Conservation (phyloP, 768 basidiomycete genomes). For the Agaricus bisporus region DNA sequence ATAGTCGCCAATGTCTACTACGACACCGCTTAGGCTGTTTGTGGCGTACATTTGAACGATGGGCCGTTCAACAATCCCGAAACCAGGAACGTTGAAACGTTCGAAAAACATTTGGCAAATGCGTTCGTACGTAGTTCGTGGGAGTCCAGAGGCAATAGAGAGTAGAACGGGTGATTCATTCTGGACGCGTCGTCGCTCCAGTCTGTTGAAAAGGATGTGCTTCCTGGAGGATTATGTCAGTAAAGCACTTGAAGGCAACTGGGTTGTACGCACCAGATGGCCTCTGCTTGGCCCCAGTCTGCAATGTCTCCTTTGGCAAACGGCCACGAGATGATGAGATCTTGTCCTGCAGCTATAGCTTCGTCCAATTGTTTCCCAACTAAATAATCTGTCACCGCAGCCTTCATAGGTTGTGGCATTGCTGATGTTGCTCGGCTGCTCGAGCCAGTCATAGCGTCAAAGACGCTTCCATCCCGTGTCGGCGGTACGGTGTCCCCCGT, state of each 20-base stretch:
- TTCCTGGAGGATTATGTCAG: conserved; percentile 50
- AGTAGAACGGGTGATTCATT: conserved; percentile 86
- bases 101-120: conserved; percentile 87
- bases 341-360: conserved; percentile 67
- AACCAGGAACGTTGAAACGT: conserved; percentile 83
- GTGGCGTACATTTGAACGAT: conserved; percentile 80
- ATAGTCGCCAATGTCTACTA: conserved; percentile 77
- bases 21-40: conserved; percentile 63
- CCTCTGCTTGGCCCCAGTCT: conserved; percentile 85
- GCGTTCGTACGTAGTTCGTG: conserved; percentile 62
- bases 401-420: conserved; percentile 35
- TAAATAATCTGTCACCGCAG: conserved; percentile 70
- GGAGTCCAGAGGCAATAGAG: conserved; percentile 58
- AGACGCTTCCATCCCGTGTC: conserved; percentile 15
- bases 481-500: conserved; percentile 21
- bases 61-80: conserved; percentile 77
- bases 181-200: conserved; percentile 74
- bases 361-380: conserved; percentile 80
- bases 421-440: conserved; percentile 41
- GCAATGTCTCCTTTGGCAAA: conserved; percentile 66
- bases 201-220: conserved; percentile 67
- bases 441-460: conserved; percentile 29
- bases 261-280: conserved; percentile 64
- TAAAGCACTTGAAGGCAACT: not conserved
- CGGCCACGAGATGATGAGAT: conserved; percentile 76